phyloP scores from a whole-genome alignment of 345 rosid genomes.

The Salix koriyanagi region DNA sequence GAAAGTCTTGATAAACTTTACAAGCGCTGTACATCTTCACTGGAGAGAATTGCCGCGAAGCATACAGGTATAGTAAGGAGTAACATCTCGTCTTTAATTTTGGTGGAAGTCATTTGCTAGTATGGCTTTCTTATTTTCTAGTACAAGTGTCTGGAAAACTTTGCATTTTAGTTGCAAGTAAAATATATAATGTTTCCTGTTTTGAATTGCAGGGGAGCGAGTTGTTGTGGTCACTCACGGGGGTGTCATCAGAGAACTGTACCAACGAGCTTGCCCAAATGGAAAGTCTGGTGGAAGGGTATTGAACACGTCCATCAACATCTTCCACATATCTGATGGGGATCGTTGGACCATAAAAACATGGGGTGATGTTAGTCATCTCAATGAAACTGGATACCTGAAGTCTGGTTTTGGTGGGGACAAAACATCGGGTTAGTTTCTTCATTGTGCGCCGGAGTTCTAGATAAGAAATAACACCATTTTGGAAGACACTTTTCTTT shows the following conservation, averaged over 20 bases:
- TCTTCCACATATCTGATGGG: constrained; percentile 46
- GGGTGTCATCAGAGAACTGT: constrained; percentile 63
- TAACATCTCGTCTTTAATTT: neutral
- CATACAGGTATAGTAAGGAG: constrained; percentile 47
- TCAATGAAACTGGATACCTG: constrained; percentile 42
- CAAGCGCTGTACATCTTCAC: constrained; percentile 56
- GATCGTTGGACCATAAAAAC: constrained; percentile 50
- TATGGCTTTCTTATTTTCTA: too few species aligned
- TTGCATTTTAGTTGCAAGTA: neutral
- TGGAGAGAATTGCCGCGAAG: constrained; percentile 61
- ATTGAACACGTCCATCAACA: constrained; percentile 60
- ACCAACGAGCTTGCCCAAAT: constrained; percentile 60
- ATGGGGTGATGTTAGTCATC: constrained; percentile 62
- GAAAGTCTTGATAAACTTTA: constrained; percentile 73
- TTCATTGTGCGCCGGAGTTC: neutral
- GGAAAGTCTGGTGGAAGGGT: constrained; percentile 40
- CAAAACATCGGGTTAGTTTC: constrained; percentile 53
- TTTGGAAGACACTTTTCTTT: too few species aligned
- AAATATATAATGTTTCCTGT: neutral
- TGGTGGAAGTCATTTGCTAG: too few species aligned
- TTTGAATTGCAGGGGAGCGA: constrained; percentile 49
- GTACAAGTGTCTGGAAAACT: too few species aligned
- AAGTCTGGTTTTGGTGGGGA: constrained; percentile 73
- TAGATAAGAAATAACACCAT: neutral
- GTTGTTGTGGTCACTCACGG: constrained; percentile 71